phyloP scores from a whole-genome alignment of 371 early-diverging fungal species.

The Batrachochytrium dendrobatidis region DNA sequence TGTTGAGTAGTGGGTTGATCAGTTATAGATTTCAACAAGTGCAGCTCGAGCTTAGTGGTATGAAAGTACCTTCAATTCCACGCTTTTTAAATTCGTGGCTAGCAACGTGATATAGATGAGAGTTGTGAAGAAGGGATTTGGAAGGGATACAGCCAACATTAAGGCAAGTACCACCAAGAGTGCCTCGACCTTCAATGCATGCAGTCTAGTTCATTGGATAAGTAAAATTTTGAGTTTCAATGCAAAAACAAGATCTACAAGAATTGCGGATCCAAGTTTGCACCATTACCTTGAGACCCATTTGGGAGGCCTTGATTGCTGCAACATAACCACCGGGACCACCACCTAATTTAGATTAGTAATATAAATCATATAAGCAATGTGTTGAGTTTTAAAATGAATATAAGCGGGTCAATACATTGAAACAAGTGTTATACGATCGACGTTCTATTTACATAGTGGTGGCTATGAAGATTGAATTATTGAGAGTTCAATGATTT shows the following conservation, averaged over 20 bases:
- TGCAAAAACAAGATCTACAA: not conserved
- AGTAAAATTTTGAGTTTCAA: not conserved
- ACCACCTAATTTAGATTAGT: conserved; percentile 57
- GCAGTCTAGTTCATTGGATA: conserved; percentile 61
- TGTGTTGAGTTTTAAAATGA: not conserved
- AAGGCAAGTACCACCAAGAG: conserved; percentile 96
- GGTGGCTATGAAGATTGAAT: too few species aligned
- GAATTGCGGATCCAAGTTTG: not conserved
- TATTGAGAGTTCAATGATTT: too few species aligned
- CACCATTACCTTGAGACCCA: conserved; percentile 93
- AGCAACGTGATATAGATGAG: conserved; percentile 92
- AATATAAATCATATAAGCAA: not conserved
- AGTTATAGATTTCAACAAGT: conserved; percentile 5
- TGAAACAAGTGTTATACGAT: too few species aligned
- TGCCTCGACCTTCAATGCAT: conserved; percentile 93
- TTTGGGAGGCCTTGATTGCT: conserved; percentile 97
- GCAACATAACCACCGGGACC: conserved; percentile 98
- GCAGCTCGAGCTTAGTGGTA: not conserved
- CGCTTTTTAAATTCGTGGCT: conserved; percentile 85
- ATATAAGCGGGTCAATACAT: not conserved
- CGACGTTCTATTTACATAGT: too few species aligned
- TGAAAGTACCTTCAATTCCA: conserved; percentile 74
- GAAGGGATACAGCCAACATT: conserved; percentile 99
- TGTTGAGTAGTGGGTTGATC: not conserved
- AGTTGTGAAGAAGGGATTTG: conserved; percentile 96